These are phyloP conservation scores for Jackrogersella minutella DNA, from an alignment of 495 filamentous ascomycete species.

Conservation along the genomic window DNA sequence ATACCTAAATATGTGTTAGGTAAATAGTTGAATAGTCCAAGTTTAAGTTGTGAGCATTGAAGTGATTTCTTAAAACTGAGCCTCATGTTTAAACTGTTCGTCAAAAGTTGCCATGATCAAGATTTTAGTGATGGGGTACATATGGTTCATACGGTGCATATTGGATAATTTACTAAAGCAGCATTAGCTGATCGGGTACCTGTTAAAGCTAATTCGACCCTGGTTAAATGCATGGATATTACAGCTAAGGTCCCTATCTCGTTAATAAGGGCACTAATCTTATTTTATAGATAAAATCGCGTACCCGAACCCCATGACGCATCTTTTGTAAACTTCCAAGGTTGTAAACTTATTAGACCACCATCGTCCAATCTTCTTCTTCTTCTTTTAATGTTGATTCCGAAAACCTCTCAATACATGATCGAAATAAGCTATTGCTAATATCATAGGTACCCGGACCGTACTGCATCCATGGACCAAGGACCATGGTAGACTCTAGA, in stretches of 20 bases:
- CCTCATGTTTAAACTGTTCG: not conserved
- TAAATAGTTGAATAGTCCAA: not conserved
- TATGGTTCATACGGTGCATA: not conserved
- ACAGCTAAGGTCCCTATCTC: not conserved
- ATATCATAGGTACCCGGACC: not conserved
- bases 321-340: slow-evolving; percentile 1
- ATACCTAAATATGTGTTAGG: no score
- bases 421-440: slow-evolving; percentile 1
- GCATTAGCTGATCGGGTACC: not conserved
- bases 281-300: not conserved
- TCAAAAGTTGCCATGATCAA: not conserved
- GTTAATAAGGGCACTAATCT: not conserved
- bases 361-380: not conserved
- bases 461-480: not conserved
- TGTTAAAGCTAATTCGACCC: not conserved
- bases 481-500: not conserved
- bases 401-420: not conserved
- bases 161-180: not conserved
- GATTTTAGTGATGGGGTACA: not conserved
- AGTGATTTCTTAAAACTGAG: not conserved
- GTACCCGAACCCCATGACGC: slow-evolving; percentile 4
- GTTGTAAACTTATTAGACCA: no score
- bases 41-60: not conserved
- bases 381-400: no score
- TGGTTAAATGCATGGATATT: not conserved